A percentile compares a stretch with the other conserved stretches of the same genome.
Conservation (phyloP, 1,139 yeast species). For the Scheffersomyces stambukii region DNA sequence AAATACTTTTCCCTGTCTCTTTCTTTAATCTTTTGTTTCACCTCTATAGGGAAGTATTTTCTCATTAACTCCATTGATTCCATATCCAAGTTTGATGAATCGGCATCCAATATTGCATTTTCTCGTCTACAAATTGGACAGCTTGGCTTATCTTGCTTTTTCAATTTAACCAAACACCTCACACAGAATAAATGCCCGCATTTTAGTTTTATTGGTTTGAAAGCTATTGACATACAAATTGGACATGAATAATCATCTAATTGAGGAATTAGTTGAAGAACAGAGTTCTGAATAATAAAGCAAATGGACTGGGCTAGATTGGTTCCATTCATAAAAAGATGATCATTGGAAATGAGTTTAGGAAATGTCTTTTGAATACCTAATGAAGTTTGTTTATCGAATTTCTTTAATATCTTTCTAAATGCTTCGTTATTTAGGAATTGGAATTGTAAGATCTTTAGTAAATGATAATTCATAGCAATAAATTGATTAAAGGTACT, state of each 20-base stretch:
- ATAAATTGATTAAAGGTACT: conserved; percentile 49
- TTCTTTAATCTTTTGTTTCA: conserved; percentile 55
- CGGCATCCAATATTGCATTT: conserved; percentile 53
- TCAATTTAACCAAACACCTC: conserved; percentile 63
- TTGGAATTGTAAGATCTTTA: conserved; percentile 60
- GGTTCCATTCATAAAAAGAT: conserved; percentile 41
- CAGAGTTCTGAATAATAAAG: conserved; percentile 49
- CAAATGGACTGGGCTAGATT: conserved; percentile 56
- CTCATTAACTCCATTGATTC: conserved; percentile 51
- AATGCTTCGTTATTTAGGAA: conserved; percentile 61
- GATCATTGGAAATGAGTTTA: conserved; percentile 40
- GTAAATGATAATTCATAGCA: conserved; percentile 48
- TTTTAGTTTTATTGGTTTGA: conserved; percentile 59
- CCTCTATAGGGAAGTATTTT: conserved; percentile 61
- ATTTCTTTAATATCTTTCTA: conserved; percentile 65
- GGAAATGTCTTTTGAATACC: conserved; percentile 48
- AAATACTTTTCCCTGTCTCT: conserved; percentile 51
- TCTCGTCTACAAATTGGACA: conserved; percentile 66
- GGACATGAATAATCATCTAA: conserved; percentile 74
- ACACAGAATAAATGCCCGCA: conserved; percentile 72
- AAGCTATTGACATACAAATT: conserved; percentile 65
- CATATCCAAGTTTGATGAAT: conserved; percentile 56
- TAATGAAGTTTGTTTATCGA: conserved; percentile 66
- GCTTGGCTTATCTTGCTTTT: conserved; percentile 50
- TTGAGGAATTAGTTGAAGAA: conserved; percentile 62